phyloP scores from a whole-genome alignment of 495 filamentous ascomycete species.

The Pyrenula massariospora region DNA sequence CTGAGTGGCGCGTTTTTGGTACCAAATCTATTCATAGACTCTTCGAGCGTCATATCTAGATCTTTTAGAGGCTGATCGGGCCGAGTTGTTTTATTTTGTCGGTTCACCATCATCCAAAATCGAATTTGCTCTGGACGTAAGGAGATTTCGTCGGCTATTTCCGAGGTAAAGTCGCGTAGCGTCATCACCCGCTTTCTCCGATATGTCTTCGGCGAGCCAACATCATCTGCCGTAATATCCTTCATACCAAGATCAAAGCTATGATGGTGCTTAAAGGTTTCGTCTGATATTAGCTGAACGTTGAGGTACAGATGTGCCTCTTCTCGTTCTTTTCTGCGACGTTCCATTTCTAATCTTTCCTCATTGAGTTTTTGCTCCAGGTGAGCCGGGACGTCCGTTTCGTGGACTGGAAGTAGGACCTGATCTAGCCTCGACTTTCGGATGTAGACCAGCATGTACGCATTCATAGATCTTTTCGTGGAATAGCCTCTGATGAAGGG shows the following conservation, averaged over 20 bases:
- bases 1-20: conserved; percentile 65
- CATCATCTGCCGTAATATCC: conserved; percentile 56
- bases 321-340: conserved; percentile 71
- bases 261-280: conserved; percentile 66
- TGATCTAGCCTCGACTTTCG: conserved; percentile 72
- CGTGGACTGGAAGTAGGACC: conserved; percentile 61
- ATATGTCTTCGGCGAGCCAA: conserved; percentile 44
- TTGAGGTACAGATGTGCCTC: conserved; percentile 87
- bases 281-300: conserved; percentile 66
- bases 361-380: conserved; percentile 68
- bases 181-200: conserved; percentile 60
- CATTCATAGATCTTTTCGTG: conserved; percentile 63
- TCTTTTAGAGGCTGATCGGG: conserved; percentile 79
- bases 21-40: conserved; percentile 55
- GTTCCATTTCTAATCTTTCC: conserved; percentile 64
- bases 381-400: conserved; percentile 70
- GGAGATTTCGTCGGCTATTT: conserved; percentile 56
- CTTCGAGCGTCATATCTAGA: conserved; percentile 68
- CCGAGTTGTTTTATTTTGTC: conserved; percentile 91
- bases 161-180: conserved; percentile 57
- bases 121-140: conserved; percentile 50
- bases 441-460: conserved; percentile 98
- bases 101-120: conserved; percentile 95
- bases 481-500: conserved; percentile 55
- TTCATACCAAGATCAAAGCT: conserved; percentile 75